phyloP scores from a whole-genome alignment of 306 rosid genomes.

The Trifolium repens region DNA sequence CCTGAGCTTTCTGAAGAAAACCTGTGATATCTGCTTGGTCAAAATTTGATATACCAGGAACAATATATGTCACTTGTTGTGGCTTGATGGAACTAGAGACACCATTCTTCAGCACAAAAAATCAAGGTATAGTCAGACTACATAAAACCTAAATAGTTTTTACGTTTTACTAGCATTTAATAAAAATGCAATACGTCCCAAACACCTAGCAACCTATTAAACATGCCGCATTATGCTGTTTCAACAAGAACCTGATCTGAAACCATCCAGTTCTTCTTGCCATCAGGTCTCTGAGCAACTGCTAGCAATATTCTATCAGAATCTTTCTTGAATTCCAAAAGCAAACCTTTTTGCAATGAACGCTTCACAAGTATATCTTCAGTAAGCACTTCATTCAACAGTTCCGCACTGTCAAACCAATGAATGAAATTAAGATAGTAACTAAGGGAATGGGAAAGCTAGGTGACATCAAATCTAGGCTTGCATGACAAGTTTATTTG shows the following conservation, averaged over 20 bases:
- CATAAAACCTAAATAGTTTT: conserved; percentile 29
- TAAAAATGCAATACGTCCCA: conserved; percentile 49
- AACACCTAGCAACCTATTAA: conserved; percentile 94
- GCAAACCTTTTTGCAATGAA: conserved; percentile 69
- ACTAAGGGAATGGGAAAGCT: conserved; percentile 36
- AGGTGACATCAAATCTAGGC: conserved; percentile 27
- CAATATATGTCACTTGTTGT: conserved; percentile 88
- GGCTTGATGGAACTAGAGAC: conserved; percentile 80
- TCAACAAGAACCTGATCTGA: conserved; percentile 96
- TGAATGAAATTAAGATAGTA: conserved; percentile 15
- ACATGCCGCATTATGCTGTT: conserved; percentile 80
- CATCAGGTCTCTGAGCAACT: conserved; percentile 90
- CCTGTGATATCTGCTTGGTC: conserved; percentile 66
- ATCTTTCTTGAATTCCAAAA: conserved; percentile 94
- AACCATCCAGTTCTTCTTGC: conserved; percentile 99
- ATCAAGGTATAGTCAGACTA: conserved; percentile 41
- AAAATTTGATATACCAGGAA: conserved; percentile 87
- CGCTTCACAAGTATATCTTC: conserved; percentile 72
- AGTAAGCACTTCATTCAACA: conserved; percentile 62
- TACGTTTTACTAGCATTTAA: conserved; percentile 27
- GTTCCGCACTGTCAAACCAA: conserved; percentile 53
- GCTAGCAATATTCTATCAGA: conserved; percentile 81
- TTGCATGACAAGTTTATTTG: conserved; percentile 18
- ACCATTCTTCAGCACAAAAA: conserved; percentile 76
- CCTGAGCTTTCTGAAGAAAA: conserved; percentile 70